Evolutionary conservation across 73 alveolate species (phyloP).

Genomic region (Durusdinium trenchii): DNA sequence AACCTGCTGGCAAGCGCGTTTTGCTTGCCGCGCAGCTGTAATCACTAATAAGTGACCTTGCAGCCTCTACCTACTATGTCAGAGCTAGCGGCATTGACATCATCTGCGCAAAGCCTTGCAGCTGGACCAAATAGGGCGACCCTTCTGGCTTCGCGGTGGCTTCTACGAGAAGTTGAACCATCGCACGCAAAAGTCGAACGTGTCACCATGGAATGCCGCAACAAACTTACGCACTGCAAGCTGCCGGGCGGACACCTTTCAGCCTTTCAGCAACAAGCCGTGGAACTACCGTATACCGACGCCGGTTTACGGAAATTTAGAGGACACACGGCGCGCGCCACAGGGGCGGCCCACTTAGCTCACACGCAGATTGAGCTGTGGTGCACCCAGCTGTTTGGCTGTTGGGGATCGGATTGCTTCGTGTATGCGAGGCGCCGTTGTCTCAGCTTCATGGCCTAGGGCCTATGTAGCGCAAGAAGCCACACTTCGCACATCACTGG

Average conservation of each 20-base stretch:
- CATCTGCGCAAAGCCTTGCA: not conserved
- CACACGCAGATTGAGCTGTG: not conserved
- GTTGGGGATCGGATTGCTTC: not conserved
- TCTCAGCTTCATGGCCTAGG: not conserved
- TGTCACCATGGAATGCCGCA: not conserved
- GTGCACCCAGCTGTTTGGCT: conserved; percentile 18
- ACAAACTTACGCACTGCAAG: not conserved
- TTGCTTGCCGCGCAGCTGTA: not conserved
- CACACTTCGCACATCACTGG: not conserved
- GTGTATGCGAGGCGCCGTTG: not conserved
- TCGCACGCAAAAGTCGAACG: not conserved
- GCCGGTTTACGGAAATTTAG: not conserved
- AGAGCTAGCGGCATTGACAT: not conserved
- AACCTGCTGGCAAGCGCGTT: not conserved
- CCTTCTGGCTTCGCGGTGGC: conserved; percentile 19
- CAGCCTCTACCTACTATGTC: not conserved
- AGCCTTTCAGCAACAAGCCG: not conserved
- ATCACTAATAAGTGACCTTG: not conserved
- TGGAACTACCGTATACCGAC: not conserved
- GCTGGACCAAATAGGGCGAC: not conserved
- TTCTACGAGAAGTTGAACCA: not conserved
- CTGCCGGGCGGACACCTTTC: not conserved
- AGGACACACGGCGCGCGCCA: not conserved
- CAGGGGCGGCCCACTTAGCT: not conserved
- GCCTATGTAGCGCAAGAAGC: not conserved